Percentiles rank a stretch among this genome's conserved stretches.
Conservation (phyloP, 176 grass and related monocot species). For the Zizania latifolia region DNA sequence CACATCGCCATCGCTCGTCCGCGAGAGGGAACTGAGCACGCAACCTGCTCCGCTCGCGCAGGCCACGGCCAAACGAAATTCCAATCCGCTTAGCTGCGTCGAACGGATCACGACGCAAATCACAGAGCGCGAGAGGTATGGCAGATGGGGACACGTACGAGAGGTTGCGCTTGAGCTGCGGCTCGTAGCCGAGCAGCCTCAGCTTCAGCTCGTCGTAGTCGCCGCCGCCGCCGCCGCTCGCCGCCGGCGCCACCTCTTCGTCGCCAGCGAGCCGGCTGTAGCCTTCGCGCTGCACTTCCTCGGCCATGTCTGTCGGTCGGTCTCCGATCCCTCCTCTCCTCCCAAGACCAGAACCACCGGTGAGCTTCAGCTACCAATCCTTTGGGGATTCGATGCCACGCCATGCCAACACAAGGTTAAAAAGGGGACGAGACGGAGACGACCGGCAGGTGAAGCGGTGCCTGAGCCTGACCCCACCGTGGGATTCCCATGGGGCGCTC, state of each 20-base stretch:
- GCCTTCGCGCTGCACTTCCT: not conserved
- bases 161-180: slow-evolving; percentile 75
- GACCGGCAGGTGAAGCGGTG: too few species aligned
- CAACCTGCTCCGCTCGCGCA: too few species aligned
- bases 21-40: too few species aligned
- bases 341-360: not conserved
- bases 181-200: slow-evolving; percentile 67
- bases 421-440: too few species aligned
- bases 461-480: too few species aligned
- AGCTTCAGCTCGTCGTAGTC: slow-evolving; percentile 28
- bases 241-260: not conserved
- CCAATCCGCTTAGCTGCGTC: not conserved
- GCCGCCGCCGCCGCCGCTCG: not conserved
- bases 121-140: not conserved
- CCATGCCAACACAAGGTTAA: too few species aligned
- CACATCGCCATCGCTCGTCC: too few species aligned
- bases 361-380: too few species aligned
- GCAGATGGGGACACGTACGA: slow-evolving; percentile 31
- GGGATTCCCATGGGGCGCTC: too few species aligned
- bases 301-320: not conserved
- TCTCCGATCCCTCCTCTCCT: not conserved
- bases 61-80: too few species aligned
- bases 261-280: slow-evolving; percentile 39
- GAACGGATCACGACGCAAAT: not conserved
- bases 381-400: too few species aligned